Base-by-base conservation (phyloP, 305 asterid species). In the Rubia tinctorum region DNA sequence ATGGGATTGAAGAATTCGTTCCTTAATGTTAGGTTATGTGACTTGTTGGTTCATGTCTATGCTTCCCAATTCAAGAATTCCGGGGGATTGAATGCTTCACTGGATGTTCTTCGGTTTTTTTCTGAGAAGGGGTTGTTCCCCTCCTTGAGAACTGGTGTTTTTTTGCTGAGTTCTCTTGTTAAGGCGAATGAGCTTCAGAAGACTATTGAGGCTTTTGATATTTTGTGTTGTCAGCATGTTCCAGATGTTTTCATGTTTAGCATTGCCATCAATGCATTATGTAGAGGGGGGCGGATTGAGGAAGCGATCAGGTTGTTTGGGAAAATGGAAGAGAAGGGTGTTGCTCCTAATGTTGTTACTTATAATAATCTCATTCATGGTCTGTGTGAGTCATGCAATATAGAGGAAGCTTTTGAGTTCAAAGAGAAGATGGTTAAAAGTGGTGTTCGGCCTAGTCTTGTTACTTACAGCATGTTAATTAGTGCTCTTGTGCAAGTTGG, bases 301-400 rank as follows among this genome's bases (percentile, higher is more conserved):
- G 91, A 88, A 66, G 97, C 96, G 15, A 71, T 74, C 51, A 69
- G 42, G 73, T 75, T 93, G 85, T 87, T 93, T 84, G 71, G 76
- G 74, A 71, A 81, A 79, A 93, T 93, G 96, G 88, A 85, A 78
- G 75, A 80, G 63, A 70, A 47, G 69, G 91, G 92, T 42, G 84
- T 89, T 71, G 78, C 82, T 66, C 96, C 97, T 5, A 91, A 87
- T 78, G 96, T 80, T 62, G 87, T 93, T 76, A 86, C 91, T 66
- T 91, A 91, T 77, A 93, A 93, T 82, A 90, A 82, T 79, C 87
- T 93, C 34, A 81, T 93, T 83, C 77, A 86, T 64, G 98, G 98
- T 43, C 82, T 90, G n/a, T 93, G 96, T 77, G 83, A 78, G 77
- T 69, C 30, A 12, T 83, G 91, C 66, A 73, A 84, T 55, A 76